These are phyloP conservation scores for Mortierella sp. DNA, from an alignment of 371 early-diverging fungal genomes.

Conservation along the genomic window DNA sequence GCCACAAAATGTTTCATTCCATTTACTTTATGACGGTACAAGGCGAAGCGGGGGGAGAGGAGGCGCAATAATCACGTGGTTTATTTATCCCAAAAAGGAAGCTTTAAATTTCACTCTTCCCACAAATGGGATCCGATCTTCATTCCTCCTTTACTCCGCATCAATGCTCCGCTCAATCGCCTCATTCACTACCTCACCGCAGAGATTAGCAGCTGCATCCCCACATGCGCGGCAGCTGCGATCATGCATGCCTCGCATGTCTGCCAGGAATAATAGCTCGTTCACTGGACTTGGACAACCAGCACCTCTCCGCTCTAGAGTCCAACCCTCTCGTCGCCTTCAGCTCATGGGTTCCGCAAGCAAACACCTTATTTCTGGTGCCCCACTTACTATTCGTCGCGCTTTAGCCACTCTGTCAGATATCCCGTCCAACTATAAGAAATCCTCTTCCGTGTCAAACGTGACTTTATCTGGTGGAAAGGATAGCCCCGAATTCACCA, in stretches of 20 bases:
- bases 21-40: too few species aligned
- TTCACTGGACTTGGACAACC: background rate
- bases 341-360: slow-evolving; percentile 1
- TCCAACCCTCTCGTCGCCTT: background rate
- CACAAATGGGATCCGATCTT: background rate
- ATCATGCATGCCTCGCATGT: background rate
- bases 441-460: background rate
- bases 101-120: too few species aligned
- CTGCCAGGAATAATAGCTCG: slow-evolving; percentile 8
- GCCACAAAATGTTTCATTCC: too few species aligned
- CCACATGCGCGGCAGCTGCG: slow-evolving; percentile 7
- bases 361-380: background rate
- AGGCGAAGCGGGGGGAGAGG: background rate
- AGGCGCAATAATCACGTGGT: background rate
- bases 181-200: background rate
- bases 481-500: slow-evolving; percentile 28
- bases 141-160: background rate
- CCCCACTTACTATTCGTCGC: slow-evolving; percentile 39
- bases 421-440: background rate
- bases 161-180: slow-evolving; percentile 29
- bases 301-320: background rate
- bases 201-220: background rate
- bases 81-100: too few species aligned
- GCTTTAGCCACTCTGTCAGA: slow-evolving; percentile 42
- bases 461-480: background rate